Percentiles rank a stretch among this genome's conserved stretches.
These are phyloP conservation scores for Fraxinus ornus DNA, from an alignment of 305 asterid species.

Conservation along the genomic window DNA sequence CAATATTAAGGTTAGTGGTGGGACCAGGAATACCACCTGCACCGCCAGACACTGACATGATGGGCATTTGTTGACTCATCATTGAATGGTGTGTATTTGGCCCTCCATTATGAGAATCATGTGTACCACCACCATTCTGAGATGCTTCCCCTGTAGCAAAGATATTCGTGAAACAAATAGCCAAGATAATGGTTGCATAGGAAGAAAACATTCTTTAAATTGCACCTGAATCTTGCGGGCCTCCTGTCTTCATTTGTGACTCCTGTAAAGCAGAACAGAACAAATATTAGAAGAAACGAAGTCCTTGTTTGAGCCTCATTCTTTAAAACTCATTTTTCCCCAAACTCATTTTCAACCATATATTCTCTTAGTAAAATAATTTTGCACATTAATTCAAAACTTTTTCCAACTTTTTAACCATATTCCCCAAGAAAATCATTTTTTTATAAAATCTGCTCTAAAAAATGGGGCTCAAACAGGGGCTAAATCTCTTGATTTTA, in stretches of 20 bases:
- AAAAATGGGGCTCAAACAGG: background rate
- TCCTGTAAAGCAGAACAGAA: conserved; percentile 34
- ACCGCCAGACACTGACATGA: conserved; percentile 55
- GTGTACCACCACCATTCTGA: conserved; percentile 64
- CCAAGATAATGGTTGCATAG: conserved; percentile 12
- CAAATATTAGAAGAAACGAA: conserved; percentile 16
- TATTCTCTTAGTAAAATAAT: background rate
- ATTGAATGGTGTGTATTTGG: conserved; percentile 45
- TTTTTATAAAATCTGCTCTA: background rate
- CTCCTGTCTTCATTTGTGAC: conserved; percentile 27
- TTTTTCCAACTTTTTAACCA: background rate
- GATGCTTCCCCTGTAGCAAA: conserved; percentile 57
- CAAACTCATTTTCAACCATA: background rate
- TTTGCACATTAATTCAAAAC: background rate
- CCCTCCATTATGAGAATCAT: conserved; percentile 73
- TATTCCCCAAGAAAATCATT: background rate
- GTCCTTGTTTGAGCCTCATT: background rate
- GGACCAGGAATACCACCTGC: conserved; percentile 63
- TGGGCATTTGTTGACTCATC: conserved; percentile 50
- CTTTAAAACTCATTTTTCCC: background rate
- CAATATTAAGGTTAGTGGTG: conserved; percentile 83
- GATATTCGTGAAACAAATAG: conserved; percentile 22
- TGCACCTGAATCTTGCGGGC: conserved; percentile 49
- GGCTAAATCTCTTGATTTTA: background rate
- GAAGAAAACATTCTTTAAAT: conserved; percentile 8